Percentiles rank a stretch among this genome's conserved stretches.
Evolutionary conservation across 1,284 basidiomycete species (phyloP).

Genomic region (Pseudozyma pruni): DNA sequence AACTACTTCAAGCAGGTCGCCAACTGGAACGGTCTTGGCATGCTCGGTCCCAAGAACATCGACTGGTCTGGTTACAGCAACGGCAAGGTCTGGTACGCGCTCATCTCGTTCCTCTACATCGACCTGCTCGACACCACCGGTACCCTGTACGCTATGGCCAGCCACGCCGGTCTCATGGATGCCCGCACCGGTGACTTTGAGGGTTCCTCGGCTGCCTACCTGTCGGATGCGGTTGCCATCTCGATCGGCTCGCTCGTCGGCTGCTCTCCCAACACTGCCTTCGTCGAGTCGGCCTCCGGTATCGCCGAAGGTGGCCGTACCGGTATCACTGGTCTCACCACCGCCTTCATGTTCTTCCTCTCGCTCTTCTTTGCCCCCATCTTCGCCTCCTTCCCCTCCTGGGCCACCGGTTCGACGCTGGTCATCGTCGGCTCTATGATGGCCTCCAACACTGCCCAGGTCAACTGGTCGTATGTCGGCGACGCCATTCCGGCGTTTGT

Average conservation of each 20-base stretch:
- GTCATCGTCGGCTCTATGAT: constrained; percentile 88
- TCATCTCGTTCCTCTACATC: constrained; percentile 85
- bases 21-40: constrained; percentile 72
- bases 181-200: constrained; percentile 88
- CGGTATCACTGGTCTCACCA: constrained; percentile 81
- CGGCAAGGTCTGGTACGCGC: constrained; percentile 85
- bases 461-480: constrained; percentile 87
- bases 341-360: constrained; percentile 82
- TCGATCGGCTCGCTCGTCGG: constrained; percentile 84
- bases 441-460: constrained; percentile 84
- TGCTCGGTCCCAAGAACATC: constrained; percentile 73
- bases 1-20: constrained; percentile 89
- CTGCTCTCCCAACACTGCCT: constrained; percentile 87
- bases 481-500: constrained; percentile 77
- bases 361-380: constrained; percentile 90
- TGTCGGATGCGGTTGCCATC: constrained; percentile 78
- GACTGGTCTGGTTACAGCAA: constrained; percentile 72
- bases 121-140: constrained; percentile 74
- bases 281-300: constrained; percentile 77
- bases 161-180: constrained; percentile 87
- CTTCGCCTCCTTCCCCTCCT: constrained; percentile 85
- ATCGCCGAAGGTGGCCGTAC: constrained; percentile 84
- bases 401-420: constrained; percentile 88
- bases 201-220: constrained; percentile 80
- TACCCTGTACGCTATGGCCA: constrained; percentile 89